Base-by-base conservation (phyloP, 371 early-diverging fungal species). In the Amoeboradix gromovi region DNA sequence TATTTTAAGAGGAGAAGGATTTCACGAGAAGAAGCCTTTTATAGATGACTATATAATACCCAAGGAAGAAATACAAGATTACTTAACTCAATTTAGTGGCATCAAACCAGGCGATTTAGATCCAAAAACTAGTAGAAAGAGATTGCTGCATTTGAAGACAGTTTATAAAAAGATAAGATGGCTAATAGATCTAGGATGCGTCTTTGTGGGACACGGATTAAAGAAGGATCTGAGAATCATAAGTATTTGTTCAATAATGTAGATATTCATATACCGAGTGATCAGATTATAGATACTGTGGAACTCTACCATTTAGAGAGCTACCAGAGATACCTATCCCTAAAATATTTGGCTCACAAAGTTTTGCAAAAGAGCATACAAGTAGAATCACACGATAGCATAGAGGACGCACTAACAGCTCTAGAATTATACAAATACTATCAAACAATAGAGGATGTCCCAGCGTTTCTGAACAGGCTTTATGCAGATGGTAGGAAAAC, bases 31-130 rank as follows among this genome's bases (percentile, higher is more conserved):
- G 27, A 75, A 84, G 1, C 92, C 93, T 0, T 92, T 92, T 73
- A 89, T 94, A 30, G 95, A 94, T 75, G 95, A 94, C 71, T 93
- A 94, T 74, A 88, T 94, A 66, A 82, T 80, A 0, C 84, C 86
- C 0, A 81, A 81, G 1, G 88, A 89, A 67, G 86, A 86, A 0
- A 81, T 94, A 27, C 87, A 85, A 17, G 91, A 94, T 72, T 90
- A 91, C 71, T 72, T 92, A 30, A 91, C 95, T 0, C 88, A 89
- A 74, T 94, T 81, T 72, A 89, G 89, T 29, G 94, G 95, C 31
- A 92, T 93, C 70, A 82, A 85, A 69, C 74, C 85, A 0, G 87
- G 86, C 17, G 94, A 94, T 75, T 74, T 94, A 71, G 88, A 90
- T 69, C 80, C 82, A 0, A 75, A 70, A 0, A 72, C 75, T 0